Conservation (phyloP, 345 rosid species). For the Citrus australasica region DNA sequence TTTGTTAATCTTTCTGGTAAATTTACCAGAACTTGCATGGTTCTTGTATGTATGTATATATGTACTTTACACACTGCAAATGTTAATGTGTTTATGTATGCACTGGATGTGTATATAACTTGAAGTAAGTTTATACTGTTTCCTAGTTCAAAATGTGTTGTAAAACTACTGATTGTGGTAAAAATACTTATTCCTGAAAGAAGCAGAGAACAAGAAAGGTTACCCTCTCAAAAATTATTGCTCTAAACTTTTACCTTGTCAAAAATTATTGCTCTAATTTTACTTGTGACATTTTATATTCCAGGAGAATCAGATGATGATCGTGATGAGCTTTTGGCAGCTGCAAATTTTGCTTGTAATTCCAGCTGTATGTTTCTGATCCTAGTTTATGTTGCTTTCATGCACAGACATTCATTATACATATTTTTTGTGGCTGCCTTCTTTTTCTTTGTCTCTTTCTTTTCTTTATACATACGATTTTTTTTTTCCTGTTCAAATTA, state of each 20-base stretch:
- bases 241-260: slow-evolving; percentile 4
- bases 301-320: slow-evolving; percentile 53
- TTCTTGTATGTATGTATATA: not conserved
- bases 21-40: not conserved
- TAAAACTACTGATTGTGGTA: not conserved
- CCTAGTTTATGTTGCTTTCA: not conserved
- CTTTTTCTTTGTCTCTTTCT: not conserved
- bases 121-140: not conserved
- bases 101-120: not conserved
- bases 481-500: not conserved
- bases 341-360: slow-evolving; percentile 44
- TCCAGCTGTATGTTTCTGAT: slow-evolving; percentile 40
- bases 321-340: slow-evolving; percentile 49
- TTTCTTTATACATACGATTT: not conserved
- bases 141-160: not conserved
- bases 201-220: not conserved
- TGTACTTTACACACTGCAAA: not conserved
- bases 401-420: not conserved
- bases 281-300: slow-evolving; percentile 9
- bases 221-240: slow-evolving; percentile 6
- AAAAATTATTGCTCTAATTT: slow-evolving; percentile 3
- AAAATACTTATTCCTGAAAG: not conserved
- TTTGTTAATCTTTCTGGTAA: not conserved
- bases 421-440: not conserved
- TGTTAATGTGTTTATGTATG: not conserved